Conservation (phyloP, 2,329 filamentous ascomycete genomes). For the Arthrocladium fulminans region DNA sequence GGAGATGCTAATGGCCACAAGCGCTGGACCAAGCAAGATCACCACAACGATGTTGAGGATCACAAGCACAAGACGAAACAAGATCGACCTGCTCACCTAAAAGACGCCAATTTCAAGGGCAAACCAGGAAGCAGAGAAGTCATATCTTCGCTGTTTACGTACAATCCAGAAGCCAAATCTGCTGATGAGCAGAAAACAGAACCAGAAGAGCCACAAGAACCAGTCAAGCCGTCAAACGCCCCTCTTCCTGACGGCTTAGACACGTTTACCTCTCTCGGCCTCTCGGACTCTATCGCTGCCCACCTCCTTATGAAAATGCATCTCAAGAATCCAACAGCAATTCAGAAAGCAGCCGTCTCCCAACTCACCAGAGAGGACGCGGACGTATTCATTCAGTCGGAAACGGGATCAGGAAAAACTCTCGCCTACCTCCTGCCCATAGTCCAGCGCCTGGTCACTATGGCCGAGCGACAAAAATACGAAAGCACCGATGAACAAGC, state of each 20-base stretch:
- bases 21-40: slow-evolving; percentile 17
- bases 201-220: slow-evolving; percentile 33
- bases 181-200: slow-evolving; percentile 28
- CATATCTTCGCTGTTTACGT: slow-evolving; percentile 86
- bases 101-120: slow-evolving; percentile 12
- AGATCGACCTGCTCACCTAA: slow-evolving; percentile 1
- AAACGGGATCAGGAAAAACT: slow-evolving; percentile 96
- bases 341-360: slow-evolving; percentile 81
- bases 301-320: slow-evolving; percentile 79
- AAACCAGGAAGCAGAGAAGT: slow-evolving; percentile 49
- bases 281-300: slow-evolving; percentile 69
- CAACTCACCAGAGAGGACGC: slow-evolving; percentile 70
- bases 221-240: slow-evolving; percentile 75
- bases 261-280: slow-evolving; percentile 75
- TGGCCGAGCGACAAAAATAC: slow-evolving; percentile 46
- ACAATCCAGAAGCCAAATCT: slow-evolving; percentile 64
- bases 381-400: slow-evolving; percentile 92
- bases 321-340: slow-evolving; percentile 84
- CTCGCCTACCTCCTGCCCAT: slow-evolving; percentile 91
- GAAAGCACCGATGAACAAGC: slow-evolving; percentile 30
- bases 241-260: slow-evolving; percentile 74
- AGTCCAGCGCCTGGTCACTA: slow-evolving; percentile 73
- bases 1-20: not conserved
- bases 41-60: slow-evolving; percentile 14
- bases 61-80: slow-evolving; percentile 16